Evolutionary conservation across 352 stramenopile species (phyloP).

Genomic region (Pythium phragmitis): DNA sequence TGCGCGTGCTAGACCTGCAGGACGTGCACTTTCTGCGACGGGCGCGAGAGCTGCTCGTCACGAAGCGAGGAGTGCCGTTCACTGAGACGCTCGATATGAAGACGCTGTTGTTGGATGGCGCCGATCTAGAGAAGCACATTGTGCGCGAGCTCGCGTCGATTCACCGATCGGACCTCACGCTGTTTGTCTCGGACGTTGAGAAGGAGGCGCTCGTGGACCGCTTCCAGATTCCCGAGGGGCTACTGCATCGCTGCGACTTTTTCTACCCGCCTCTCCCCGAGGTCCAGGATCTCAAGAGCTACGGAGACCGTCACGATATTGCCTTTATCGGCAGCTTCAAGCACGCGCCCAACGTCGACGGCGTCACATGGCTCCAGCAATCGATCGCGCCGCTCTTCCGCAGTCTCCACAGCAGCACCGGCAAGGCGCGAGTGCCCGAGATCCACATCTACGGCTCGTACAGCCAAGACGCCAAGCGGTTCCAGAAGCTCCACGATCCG

Average conservation of each 20-base stretch:
- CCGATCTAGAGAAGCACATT: conserved; percentile 53
- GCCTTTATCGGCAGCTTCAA: conserved; percentile 93
- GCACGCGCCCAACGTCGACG: conserved; percentile 91
- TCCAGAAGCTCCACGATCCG: conserved; percentile 52
- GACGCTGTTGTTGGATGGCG: conserved; percentile 28
- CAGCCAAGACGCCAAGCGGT: conserved; percentile 42
- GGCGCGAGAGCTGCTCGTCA: conserved; percentile 77
- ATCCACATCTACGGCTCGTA: conserved; percentile 91
- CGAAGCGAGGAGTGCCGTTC: conserved; percentile 46
- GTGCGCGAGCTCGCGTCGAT: conserved; percentile 78
- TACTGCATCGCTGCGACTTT: conserved; percentile 64
- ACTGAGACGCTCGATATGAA: conserved; percentile 41
- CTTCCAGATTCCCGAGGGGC: conserved; percentile 54
- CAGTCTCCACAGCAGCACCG: conserved; percentile 9
- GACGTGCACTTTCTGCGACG: conserved; percentile 91
- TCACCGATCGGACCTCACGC: conserved; percentile 70
- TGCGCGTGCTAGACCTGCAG: conserved; percentile 91
- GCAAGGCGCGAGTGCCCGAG: conserved; percentile 26
- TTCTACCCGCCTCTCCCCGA: conserved; percentile 50
- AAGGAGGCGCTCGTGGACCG: conserved; percentile 49
- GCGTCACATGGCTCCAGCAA: conserved; percentile 69
- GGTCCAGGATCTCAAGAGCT: conserved; percentile 28
- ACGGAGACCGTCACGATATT: conserved; percentile 55
- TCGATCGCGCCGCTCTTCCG: conserved; percentile 57
- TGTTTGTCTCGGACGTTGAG: conserved; percentile 74